These are phyloP conservation scores for Allium fistulosum DNA, from an alignment of 106 monocot genomes.

Conservation along the genomic window DNA sequence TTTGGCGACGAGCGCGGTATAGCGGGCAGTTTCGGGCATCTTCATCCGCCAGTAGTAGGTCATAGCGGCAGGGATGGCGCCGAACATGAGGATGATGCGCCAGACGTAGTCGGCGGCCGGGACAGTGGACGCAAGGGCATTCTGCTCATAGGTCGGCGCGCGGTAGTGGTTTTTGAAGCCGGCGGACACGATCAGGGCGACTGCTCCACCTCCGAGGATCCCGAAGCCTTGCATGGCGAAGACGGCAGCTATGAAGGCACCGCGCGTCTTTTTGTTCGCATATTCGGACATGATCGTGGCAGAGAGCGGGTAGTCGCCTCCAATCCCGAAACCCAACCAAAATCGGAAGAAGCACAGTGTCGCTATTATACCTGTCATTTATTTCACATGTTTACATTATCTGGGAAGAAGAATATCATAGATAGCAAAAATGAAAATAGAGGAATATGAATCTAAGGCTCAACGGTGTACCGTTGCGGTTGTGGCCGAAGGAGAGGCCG, in stretches of 20 bases:
- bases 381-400: no score
- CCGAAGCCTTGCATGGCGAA: conserved; percentile 90
- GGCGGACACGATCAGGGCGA: conserved; percentile 37
- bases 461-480: not conserved
- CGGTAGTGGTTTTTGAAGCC: conserved; percentile 32
- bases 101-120: conserved; percentile 3
- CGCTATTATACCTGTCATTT: conserved; percentile 22
- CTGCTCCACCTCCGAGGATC: conserved; percentile 52
- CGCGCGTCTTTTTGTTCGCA: conserved; percentile 9
- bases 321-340: conserved; percentile 89
- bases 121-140: conserved; percentile 7
- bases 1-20: conserved; percentile 8
- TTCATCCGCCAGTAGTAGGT: conserved; percentile 12
- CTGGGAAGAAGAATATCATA: no score
- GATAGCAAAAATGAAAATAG: no score
- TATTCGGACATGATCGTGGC: conserved; percentile 91
- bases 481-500: conserved; percentile 55
- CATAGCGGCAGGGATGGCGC: not conserved
- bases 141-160: conserved; percentile 23
- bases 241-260: conserved; percentile 83
- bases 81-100: conserved; percentile 7
- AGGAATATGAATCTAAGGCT: no score
- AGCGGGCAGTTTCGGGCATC: conserved; percentile 9
- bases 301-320: conserved; percentile 77
- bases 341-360: conserved; percentile 86